Evolutionary conservation across 1,284 basidiomycete species (phyloP), one percentile per base, ranked within the genome.

Genomic region (Thelephora terrestris): DNA sequence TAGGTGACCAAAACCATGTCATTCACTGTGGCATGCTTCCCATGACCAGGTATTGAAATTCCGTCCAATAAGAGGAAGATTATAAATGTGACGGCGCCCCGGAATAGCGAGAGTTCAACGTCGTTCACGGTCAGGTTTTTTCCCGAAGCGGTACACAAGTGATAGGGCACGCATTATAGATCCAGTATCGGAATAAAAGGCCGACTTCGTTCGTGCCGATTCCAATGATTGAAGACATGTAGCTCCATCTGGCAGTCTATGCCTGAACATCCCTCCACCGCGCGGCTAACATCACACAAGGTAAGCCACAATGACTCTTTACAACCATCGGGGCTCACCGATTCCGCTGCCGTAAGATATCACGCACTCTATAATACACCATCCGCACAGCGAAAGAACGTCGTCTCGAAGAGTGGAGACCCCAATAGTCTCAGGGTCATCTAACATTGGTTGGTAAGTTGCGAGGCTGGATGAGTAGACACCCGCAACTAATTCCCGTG

Each of bases 61-160:
- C 74, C 77, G 24, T 85, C 63, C 85, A 85, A 88, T 12, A 77
- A 78, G 9, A 90, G 67, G 54, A 79, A 73, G 47, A 91, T 72
- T 6, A 81, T 76, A 56, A 86, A 87, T 1, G 77, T 78, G 2
- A 82, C 77, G 2, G 85, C 81, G 6, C 74, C 76, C 21, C 82
- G 78, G 53, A 84, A 85, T 66, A 55, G 44, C 12, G 37, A 57
- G 59, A 2, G 53, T 45, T 34, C 42, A 18, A 20, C 34, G 20
- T 34, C 14, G 21, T 16, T 35, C 21, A n/a, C n/a, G n/a, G n/a
- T n/a, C n/a, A n/a, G 27, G 25, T n/a, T 14, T 7, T 29, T 12
- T 7, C 20, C 27, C 10, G 20, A 36, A 29, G 17, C 18, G 18
- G 10, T 34, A 12, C 24, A 29, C n/a, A 27, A 37, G 38, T 29